Conservation (phyloP, 352 stramenopile species). For the Phytopythium sindhum region DNA sequence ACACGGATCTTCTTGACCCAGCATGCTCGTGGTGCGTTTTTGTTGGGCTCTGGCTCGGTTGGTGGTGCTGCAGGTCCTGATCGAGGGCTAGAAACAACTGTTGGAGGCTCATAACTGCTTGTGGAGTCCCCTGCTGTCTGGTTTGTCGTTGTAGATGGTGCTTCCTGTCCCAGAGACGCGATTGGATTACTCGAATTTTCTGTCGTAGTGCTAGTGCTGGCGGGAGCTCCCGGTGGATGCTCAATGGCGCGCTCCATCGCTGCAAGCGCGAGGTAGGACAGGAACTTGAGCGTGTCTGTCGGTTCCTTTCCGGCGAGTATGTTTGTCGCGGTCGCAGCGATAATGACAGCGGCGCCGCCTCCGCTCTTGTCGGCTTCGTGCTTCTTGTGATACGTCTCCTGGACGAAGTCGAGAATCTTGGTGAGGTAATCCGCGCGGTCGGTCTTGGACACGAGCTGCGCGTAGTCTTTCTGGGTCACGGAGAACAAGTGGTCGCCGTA, state of each 20-base stretch:
- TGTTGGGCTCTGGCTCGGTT: conserved; percentile 4
- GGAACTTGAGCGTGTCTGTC: conserved; percentile 69
- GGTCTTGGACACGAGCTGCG: conserved; percentile 60
- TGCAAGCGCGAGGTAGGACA: conserved; percentile 60
- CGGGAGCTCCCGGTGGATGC: conserved; percentile 8
- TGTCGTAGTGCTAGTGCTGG: too few species aligned
- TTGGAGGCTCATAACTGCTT: not conserved
- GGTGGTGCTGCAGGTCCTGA: not conserved
- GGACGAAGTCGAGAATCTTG: conserved; percentile 72
- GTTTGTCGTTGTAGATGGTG: not conserved
- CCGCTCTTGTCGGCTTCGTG: conserved; percentile 16
- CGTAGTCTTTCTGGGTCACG: conserved; percentile 55
- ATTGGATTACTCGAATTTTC: not conserved
- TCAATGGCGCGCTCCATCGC: conserved; percentile 52
- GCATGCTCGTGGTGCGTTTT: conserved; percentile 13
- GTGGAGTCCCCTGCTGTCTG: not conserved
- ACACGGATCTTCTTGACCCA: conserved; percentile 69
- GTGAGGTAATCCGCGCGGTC: conserved; percentile 74
- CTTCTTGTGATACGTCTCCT: conserved; percentile 43
- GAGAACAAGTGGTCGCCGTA: conserved; percentile 50
- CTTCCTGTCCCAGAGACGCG: not conserved
- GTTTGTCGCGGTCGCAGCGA: conserved; percentile 71
- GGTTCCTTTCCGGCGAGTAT: conserved; percentile 78
- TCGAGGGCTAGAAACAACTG: not conserved
- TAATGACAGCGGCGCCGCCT: conserved; percentile 26